These are phyloP conservation scores for Sclerotinia minor DNA, from an alignment of 2,329 filamentous ascomycete species.

Conservation along the genomic window DNA sequence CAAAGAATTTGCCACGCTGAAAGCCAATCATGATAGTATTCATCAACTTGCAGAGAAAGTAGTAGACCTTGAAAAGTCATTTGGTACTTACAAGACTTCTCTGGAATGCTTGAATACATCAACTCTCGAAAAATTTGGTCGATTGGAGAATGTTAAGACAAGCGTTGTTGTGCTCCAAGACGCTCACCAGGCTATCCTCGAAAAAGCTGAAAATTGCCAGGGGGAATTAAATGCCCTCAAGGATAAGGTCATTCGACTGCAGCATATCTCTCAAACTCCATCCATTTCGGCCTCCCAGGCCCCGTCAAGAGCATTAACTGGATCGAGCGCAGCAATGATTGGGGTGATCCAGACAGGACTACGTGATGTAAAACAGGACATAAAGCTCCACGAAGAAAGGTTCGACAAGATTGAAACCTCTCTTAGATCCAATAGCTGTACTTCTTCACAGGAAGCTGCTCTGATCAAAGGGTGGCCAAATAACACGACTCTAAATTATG, in stretches of 20 bases:
- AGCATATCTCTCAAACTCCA: neutral
- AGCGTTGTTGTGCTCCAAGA: neutral
- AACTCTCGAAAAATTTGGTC: neutral
- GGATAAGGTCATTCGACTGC: neutral
- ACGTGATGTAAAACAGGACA: neutral
- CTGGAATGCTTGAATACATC: neutral
- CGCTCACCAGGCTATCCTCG: neutral
- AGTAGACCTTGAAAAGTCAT: neutral
- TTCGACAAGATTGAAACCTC: neutral
- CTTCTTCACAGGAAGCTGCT: neutral
- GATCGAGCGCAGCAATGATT: constrained; percentile 4
- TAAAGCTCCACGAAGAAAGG: neutral
- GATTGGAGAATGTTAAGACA: neutral
- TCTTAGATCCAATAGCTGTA: neutral
- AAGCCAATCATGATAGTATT: neutral
- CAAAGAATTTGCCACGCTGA: neutral
- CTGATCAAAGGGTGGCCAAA: neutral
- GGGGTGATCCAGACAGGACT: constrained; percentile 4
- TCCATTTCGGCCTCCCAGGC: neutral
- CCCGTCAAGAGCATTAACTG: neutral
- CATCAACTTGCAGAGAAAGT: neutral
- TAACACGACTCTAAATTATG: neutral
- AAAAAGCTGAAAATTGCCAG: neutral
- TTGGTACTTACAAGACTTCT: neutral
- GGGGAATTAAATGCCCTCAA: neutral